Evolutionary conservation across 2,329 filamentous ascomycete species (phyloP), one percentile per base, ranked within the genome.

Genomic region (Paramyrothecium sp.): DNA sequence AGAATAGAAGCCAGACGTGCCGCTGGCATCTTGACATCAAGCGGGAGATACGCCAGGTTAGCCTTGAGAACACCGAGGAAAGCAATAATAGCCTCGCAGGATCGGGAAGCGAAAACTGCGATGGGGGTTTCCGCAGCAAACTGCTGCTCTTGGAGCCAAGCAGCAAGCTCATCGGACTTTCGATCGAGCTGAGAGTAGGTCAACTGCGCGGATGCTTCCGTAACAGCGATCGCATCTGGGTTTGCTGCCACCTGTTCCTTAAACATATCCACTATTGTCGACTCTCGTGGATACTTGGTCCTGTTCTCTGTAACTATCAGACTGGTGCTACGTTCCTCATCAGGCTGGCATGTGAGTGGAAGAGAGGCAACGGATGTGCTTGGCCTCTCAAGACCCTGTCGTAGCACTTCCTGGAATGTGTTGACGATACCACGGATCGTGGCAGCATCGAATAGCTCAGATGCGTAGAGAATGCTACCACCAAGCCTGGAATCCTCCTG

Each of bases 31-130:
- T 56, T 63, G 7, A 60, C 53, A 16, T 69, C 67, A 0, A 69
- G 55, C 0, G 67, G 67, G 0, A 69, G 54, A n/a, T 69, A 69
- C 0, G 67, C 66, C 11, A 66, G 3, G 19, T 61, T 65, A 0
- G 67, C 62, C n/a, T 69, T 69, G 1, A 69, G 50, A 2, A 67
- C 61, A 7, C 64, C 67, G 0, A 67, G 17, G 13, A 69, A 62
- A 0, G 66, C 62, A 0, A 61, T 51, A 7, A 67, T 54, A 0
- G 67, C 61, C 22, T 65, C 41, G n/a, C 68, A 70, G 0, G 66
- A 68, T 0, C 68, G 57, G 3, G 57, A 57, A 1, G 62, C 55
- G 0, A 63, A 21, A 0, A 67, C 62, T 1, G 57, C 63, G 1
- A 69, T 58, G 7, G 68, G 20, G 0, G 63, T 58, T 33, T 67